Base-by-base conservation (phyloP, 768 basidiomycete genomes). In the Termitomyces sp. region DNA sequence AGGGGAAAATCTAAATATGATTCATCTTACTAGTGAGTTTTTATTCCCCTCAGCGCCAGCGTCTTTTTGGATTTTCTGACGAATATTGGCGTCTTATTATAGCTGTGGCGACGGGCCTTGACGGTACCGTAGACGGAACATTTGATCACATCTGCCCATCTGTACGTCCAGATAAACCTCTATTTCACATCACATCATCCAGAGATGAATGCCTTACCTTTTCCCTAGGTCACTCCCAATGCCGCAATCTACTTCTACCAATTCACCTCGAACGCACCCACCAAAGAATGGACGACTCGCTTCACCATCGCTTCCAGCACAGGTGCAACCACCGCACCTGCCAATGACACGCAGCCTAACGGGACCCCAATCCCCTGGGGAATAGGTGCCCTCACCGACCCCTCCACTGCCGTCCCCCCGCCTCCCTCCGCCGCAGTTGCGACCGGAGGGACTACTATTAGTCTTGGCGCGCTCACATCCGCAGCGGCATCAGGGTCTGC, bases 221-320 rank as follows among this genome's bases (percentile, higher is more conserved):
- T 39, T 52, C 41, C 49, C 9, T 63, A 88, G 85, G 88, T 91
- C 39, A 72, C 72, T 19, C 79, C 81, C 19, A 74, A 86, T 68
- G 76, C 89, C 2, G 65, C 82, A 37, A 83, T 91, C 61, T 92
- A 91, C 74, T 92, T 91, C 75, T 89, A 89, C 69, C 88, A 91
- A 64, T 91, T 88, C 75, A 74, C 80, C 1, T 71, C 78, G 0
- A 63, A 59, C 6, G 65, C 80, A 0, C 1, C 70, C 37, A 65
- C 64, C 48, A 76, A 73, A 65, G 68, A 72, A 35, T 93, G 91
- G 91, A 88, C 89, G 2, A 83, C 81, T 16, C 86, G 91, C 23
- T 92, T 91, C 76, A 73, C 85, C 35, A 89, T 93, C 64, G 82
- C 85, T 3, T 79, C 76, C 34, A 44, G 77, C 3, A 61, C 67